Conservation (phyloP, 805 yeast species). For the Candida odintsovae region DNA sequence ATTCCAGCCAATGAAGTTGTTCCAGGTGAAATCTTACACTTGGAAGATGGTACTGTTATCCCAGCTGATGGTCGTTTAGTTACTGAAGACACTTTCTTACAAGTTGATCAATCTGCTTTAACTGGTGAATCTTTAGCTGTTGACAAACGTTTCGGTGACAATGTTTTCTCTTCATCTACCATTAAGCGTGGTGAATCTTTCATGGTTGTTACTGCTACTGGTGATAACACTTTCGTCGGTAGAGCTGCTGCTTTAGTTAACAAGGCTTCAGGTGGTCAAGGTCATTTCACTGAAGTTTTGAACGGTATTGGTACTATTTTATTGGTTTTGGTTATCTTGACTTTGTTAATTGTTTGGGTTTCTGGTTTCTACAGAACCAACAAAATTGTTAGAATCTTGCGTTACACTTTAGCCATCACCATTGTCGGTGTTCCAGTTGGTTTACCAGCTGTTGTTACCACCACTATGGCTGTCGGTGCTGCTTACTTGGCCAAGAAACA, state of each 20-base stretch:
- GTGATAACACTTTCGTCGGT: conserved; percentile 94
- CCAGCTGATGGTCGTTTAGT: conserved; percentile 92
- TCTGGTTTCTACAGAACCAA: conserved; percentile 93
- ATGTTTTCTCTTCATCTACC: conserved; percentile 86
- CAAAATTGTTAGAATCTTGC: conserved; percentile 78
- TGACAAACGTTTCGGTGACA: conserved; percentile 85
- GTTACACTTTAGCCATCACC: conserved; percentile 93
- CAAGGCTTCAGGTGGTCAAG: conserved; percentile 88
- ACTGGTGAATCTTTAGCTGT: conserved; percentile 98
- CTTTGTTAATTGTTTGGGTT: conserved; percentile 85
- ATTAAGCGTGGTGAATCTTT: conserved; percentile 94
- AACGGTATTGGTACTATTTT: conserved; percentile 95
- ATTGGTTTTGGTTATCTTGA: conserved; percentile 80
- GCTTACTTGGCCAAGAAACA: conserved; percentile 96
- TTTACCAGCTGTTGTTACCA: conserved; percentile 97
- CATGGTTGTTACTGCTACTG: conserved; percentile 92
- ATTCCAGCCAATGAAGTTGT: conserved; percentile 80
- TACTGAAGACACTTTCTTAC: conserved; percentile 79
- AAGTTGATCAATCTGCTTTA: conserved; percentile 93
- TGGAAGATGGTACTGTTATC: conserved; percentile 90
- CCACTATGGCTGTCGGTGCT: conserved; percentile 99
- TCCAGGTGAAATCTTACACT: conserved; percentile 90
- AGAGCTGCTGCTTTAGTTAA: conserved; percentile 95
- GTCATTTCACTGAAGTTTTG: conserved; percentile 96
- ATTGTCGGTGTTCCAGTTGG: conserved; percentile 98